Evolutionary conservation across 2,329 filamentous ascomycete genomes (phyloP).

Genomic region (Diaporthe australafricana): DNA sequence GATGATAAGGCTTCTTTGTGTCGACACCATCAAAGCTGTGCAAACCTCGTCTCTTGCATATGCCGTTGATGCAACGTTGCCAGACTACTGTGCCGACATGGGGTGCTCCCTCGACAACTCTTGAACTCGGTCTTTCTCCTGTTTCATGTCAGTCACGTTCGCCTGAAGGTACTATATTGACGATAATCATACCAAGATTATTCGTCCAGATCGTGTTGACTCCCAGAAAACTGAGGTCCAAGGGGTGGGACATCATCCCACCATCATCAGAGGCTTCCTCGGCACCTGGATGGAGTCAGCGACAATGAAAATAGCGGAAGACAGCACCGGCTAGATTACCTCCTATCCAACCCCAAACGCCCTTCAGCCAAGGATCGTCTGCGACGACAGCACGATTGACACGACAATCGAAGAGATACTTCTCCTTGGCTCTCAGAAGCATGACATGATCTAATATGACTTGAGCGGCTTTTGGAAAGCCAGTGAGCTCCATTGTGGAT

Average conservation of each 20-base stretch:
- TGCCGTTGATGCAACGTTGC: constrained; percentile 71
- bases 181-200: constrained; percentile 65
- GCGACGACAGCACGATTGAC: constrained; percentile 75
- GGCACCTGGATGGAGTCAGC: constrained; percentile 58
- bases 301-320: not conserved
- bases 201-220: constrained; percentile 79
- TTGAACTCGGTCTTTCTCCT: constrained; percentile 34
- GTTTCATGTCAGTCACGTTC: not conserved
- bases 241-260: constrained; percentile 75
- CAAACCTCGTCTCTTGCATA: constrained; percentile 73
- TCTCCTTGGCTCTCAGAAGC: constrained; percentile 70
- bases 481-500: constrained; percentile 56
- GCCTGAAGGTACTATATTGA: constrained; percentile 27
- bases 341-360: constrained; percentile 82
- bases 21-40: constrained; percentile 71
- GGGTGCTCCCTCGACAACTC: constrained; percentile 58
- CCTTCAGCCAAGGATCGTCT: constrained; percentile 80
- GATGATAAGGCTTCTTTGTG: constrained; percentile 75
- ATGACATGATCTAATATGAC: constrained; percentile 67
- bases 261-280: constrained; percentile 73
- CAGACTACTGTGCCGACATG: constrained; percentile 64
- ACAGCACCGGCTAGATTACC: constrained; percentile 57
- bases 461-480: constrained; percentile 63
- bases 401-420: constrained; percentile 72
- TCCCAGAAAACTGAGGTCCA: constrained; percentile 83